Evolutionary conservation across 805 yeast genomes (phyloP).

Genomic region (Pichia phayaonensis): DNA sequence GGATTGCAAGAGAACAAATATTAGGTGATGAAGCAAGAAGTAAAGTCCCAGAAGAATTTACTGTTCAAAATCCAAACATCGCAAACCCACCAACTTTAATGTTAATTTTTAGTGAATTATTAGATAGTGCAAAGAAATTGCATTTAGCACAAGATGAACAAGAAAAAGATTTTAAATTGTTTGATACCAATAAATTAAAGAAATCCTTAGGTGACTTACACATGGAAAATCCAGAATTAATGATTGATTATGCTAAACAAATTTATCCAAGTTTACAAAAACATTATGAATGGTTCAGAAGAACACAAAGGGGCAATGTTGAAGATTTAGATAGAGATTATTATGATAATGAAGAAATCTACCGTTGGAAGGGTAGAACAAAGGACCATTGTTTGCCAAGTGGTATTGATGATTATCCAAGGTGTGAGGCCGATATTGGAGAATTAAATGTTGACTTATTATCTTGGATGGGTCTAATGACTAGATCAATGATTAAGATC

Average conservation of each 20-base stretch:
- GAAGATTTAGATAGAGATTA: conserved; percentile 62
- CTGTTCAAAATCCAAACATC: conserved; percentile 76
- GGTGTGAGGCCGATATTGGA: conserved; percentile 79
- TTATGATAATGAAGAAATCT: conserved; percentile 52
- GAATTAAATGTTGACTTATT: conserved; percentile 86
- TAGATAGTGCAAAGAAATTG: conserved; percentile 27
- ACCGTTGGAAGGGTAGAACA: conserved; percentile 92
- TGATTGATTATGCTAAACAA: conserved; percentile 47
- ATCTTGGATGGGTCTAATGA: conserved; percentile 92
- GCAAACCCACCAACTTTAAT: conserved; percentile 96
- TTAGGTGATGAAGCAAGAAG: conserved; percentile 86
- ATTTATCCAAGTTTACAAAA: conserved; percentile 70
- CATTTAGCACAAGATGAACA: conserved; percentile 1
- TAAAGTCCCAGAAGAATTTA: conserved; percentile 78
- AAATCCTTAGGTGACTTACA: conserved; percentile 43
- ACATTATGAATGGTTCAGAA: conserved; percentile 82
- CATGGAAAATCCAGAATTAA: conserved; percentile 48
- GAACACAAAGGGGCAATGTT: conserved; percentile 68
- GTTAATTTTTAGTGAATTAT: conserved; percentile 56
- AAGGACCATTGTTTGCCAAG: conserved; percentile 79
- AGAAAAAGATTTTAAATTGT: conserved; percentile 18
- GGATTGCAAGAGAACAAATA: conserved; percentile 96
- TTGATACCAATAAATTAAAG: conserved; percentile 8
- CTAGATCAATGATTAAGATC: conserved; percentile 68
- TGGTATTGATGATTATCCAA: conserved; percentile 93